Evolutionary conservation across 176 grass and related monocot species (phyloP), one percentile per base, ranked within the genome.

Genomic region (Aegilops sharonensis): DNA sequence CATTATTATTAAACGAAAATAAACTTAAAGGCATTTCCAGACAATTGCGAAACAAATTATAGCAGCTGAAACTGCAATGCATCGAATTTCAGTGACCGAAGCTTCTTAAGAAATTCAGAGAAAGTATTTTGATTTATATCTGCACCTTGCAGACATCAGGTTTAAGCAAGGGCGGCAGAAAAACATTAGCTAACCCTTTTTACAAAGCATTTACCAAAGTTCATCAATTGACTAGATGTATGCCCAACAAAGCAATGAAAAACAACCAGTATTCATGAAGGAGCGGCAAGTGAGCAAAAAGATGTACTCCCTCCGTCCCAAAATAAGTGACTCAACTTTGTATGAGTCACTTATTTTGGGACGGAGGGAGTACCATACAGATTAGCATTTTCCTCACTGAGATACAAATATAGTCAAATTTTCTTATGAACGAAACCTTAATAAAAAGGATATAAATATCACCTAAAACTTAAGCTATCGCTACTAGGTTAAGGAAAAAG

Each of bases 31-130:
- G 27, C 61, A 36, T 76, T 48, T 75, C n/a, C 71, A 65, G 59
- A 23, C 8, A 17, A 47, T 75, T 50, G 7, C 24, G 10, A 21
- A 47, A 76, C 47, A 61, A 34, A 40, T 78, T 70, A 54, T 25
- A 73, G 14, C n/a, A 65, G 77, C 40, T 47, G 11, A 74, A 67
- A 79, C 24, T 68, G 35, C 85, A 82, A 83, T 27, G 57, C 39
- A 47, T 57, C 64, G 13, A 78, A 65, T 62, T 59, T 60, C 25
- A 83, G 83, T 43, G 31, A 74, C 77, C 21, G n/a, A 54, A 54
- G 25, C 25, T 48, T 75, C 18, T 30, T 24, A 8, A 17, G 6
- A 75, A 47, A 84, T 64, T 74, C 21, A 21, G 21, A 65, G 15
- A 50, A 68, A 27, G 42, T 37, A 75, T 45, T 39, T 43, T 73